phyloP scores from a whole-genome alignment of 2,329 filamentous ascomycete species.

The Phaeosphaeriaceae sp. region DNA sequence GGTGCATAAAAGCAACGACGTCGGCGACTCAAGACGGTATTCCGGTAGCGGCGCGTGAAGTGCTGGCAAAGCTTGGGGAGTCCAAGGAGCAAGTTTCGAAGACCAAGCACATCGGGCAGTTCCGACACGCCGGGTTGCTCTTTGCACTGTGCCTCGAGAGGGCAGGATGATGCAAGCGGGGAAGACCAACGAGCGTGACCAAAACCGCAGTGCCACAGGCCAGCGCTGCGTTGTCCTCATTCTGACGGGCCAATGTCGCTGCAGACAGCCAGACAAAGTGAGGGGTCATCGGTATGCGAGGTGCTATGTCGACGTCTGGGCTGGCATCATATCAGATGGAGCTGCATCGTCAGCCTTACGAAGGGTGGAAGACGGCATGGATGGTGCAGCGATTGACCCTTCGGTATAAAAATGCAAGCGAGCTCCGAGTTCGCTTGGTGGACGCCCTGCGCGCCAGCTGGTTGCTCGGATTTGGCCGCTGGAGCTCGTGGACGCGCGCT shows the following conservation, averaged over 20 bases:
- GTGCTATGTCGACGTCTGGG: not conserved
- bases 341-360: conserved; percentile 25
- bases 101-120: not conserved
- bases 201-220: not conserved
- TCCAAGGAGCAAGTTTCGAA: not conserved
- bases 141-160: not conserved
- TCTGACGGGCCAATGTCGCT: not conserved
- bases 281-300: not conserved
- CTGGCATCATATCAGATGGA: conserved; percentile 9
- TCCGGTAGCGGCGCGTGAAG: conserved; percentile 3
- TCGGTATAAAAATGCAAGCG: conserved; percentile 16
- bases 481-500: conserved; percentile 7
- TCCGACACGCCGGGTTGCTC: not conserved
- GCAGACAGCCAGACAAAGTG: not conserved
- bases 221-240: conserved; percentile 3
- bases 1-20: conserved; percentile 21
- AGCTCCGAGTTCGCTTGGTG: conserved; percentile 25
- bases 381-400: conserved; percentile 19
- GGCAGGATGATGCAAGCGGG: conserved; percentile 7
- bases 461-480: conserved; percentile 8
- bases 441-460: conserved; percentile 1
- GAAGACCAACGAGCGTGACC: not conserved
- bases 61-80: not conserved
- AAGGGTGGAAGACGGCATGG: conserved; percentile 9
- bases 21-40: conserved; percentile 9